A percentile compares a stretch with the other conserved stretches of the same genome.
phyloP scores from a whole-genome alignment of 1,284 basidiomycete species.

The Trametes pubescens region DNA sequence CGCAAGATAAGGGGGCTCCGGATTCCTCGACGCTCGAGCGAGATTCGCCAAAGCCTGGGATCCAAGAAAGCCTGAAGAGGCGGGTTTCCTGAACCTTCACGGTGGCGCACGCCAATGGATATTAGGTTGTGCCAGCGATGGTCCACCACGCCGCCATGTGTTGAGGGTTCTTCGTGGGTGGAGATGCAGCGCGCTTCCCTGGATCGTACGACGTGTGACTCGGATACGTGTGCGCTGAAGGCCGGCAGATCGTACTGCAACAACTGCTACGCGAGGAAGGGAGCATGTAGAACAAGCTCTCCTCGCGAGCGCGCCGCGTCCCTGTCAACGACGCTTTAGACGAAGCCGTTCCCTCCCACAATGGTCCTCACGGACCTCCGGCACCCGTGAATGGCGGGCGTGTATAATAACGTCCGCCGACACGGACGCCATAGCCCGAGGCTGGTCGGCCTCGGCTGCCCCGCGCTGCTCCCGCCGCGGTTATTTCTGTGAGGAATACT shows the following conservation, averaged over 20 bases:
- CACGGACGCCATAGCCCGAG: too few relatives aligned
- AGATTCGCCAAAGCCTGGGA: not conserved
- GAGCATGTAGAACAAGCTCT: not conserved
- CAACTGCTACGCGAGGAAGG: not conserved
- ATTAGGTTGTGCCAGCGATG: too few relatives aligned
- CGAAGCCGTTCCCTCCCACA: not conserved
- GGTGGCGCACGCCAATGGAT: not conserved
- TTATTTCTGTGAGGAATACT: too few relatives aligned
- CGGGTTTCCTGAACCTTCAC: not conserved
- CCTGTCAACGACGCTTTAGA: constrained; percentile 5
- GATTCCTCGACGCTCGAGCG: not conserved
- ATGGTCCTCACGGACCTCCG: not conserved
- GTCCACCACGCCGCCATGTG: not conserved
- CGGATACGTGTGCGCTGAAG: not conserved
- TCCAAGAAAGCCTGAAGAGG: not conserved
- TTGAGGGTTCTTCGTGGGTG: not conserved
- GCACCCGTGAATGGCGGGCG: not conserved
- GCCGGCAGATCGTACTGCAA: not conserved
- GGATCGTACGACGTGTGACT: not conserved
- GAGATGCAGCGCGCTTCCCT: not conserved
- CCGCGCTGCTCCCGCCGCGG: too few relatives aligned
- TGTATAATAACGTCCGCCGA: too few relatives aligned
- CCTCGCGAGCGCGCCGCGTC: not conserved
- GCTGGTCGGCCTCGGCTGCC: too few relatives aligned
- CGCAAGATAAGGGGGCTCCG: not conserved